Evolutionary conservation across 306 rosid species (phyloP).

Genomic region (Herpetospermum pedunculosum): DNA sequence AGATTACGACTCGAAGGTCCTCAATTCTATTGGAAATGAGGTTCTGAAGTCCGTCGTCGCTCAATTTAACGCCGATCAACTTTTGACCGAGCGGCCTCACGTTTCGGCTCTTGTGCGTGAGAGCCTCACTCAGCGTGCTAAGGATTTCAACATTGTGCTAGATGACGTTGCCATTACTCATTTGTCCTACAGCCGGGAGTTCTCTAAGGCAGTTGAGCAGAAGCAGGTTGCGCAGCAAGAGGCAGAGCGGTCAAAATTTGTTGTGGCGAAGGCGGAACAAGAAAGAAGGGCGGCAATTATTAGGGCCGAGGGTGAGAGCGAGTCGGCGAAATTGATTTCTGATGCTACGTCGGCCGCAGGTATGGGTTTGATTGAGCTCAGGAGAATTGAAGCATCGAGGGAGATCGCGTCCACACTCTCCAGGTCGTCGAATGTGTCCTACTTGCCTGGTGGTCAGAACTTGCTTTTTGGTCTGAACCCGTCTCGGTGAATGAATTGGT

Average conservation of each 20-base stretch:
- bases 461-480: slow-evolving; percentile 62
- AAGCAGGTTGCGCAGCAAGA: slow-evolving; percentile 98
- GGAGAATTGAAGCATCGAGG: slow-evolving; percentile 87
- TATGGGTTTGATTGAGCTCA: slow-evolving; percentile 60
- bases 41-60: slow-evolving; percentile 84
- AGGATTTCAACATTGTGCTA: slow-evolving; percentile 67
- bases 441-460: slow-evolving; percentile 46
- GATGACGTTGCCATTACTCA: slow-evolving; percentile 93
- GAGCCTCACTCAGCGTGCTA: slow-evolving; percentile 53
- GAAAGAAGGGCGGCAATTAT: slow-evolving; percentile 82
- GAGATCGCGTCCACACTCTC: slow-evolving; percentile 70
- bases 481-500: slow-evolving; percentile 53
- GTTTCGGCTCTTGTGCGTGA: slow-evolving; percentile 86
- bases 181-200: slow-evolving; percentile 57
- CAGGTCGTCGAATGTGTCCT: slow-evolving; percentile 69
- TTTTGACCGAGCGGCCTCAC: slow-evolving; percentile 70
- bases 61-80: slow-evolving; percentile 90
- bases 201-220: slow-evolving; percentile 83
- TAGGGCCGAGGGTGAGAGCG: slow-evolving; percentile 91
- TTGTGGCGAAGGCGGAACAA: slow-evolving; percentile 92
- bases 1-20: slow-evolving; percentile 91
- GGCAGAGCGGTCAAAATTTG: slow-evolving; percentile 84
- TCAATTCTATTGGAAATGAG: slow-evolving; percentile 83
- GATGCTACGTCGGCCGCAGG: slow-evolving; percentile 67
- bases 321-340: slow-evolving; percentile 75